Percentiles rank a stretch among this genome's conserved stretches.
These are phyloP conservation scores for Withania somnifera DNA, from an alignment of 305 asterid species.

Conservation along the genomic window DNA sequence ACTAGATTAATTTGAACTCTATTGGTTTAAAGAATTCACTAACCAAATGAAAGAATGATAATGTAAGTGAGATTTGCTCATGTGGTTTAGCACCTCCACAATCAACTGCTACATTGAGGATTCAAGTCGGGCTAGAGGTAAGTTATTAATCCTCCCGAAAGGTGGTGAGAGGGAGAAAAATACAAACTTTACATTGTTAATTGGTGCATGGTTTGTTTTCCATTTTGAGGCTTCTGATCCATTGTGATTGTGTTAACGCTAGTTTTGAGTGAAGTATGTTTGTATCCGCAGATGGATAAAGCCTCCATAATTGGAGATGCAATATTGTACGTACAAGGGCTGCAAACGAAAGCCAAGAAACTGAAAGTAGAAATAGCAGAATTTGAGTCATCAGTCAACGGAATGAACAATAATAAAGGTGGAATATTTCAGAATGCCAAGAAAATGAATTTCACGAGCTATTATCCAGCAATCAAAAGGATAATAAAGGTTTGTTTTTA, in stretches of 20 bases:
- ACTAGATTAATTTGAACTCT: not conserved
- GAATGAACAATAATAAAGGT: conserved; percentile 7
- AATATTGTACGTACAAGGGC: conserved; percentile 47
- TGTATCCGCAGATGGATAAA: conserved; percentile 54
- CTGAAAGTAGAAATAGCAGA: conserved; percentile 48
- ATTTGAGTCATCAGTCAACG: conserved; percentile 30
- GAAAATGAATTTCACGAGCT: conserved; percentile 5
- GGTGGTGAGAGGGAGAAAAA: not conserved
- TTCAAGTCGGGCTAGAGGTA: too few species aligned
- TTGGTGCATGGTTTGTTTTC: not conserved
- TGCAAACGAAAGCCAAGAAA: conserved; percentile 54
- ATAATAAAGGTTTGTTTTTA: conserved; percentile 36
- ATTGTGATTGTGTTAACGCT: not conserved
- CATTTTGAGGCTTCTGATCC: too few species aligned
- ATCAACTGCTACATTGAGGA: too few species aligned
- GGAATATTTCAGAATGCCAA: conserved; percentile 11
- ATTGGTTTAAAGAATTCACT: not conserved
- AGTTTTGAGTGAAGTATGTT: not conserved
- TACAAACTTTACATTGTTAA: too few species aligned
- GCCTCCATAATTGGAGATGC: conserved; percentile 91
- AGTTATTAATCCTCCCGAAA: not conserved
- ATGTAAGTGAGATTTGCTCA: too few species aligned
- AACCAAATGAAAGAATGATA: too few species aligned
- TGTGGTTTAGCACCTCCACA: not conserved
- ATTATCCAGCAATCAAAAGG: conserved; percentile 31